A percentile compares a stretch with the other conserved stretches of the same genome.
phyloP scores from a whole-genome alignment of 495 filamentous ascomycete genomes.

The Amniculicola lignicola region DNA sequence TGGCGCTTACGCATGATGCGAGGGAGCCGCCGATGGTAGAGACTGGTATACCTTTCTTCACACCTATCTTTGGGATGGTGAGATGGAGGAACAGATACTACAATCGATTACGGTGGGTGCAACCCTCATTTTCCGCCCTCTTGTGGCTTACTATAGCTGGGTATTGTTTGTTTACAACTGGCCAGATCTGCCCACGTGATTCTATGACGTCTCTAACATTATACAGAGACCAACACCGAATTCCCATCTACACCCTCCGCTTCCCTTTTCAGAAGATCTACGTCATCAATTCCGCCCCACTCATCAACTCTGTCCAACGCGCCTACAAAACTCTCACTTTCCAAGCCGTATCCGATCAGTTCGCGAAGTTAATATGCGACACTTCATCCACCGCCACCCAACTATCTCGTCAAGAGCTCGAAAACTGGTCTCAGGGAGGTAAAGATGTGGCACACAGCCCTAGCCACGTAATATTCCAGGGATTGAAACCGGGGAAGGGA shows the following conservation, averaged over 20 bases:
- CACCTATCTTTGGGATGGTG: not conserved
- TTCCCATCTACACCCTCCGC: conserved; percentile 40
- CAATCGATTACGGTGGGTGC: not conserved
- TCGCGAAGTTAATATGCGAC: conserved; percentile 33
- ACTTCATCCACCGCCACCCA: too few species aligned
- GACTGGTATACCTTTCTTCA: not conserved
- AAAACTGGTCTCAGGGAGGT: too few species aligned
- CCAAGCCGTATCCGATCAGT: conserved; percentile 40
- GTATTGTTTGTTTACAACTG: not conserved
- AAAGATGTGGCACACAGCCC: conserved; percentile 22
- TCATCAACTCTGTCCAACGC: conserved; percentile 40
- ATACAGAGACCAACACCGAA: not conserved
- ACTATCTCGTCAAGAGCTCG: too few species aligned
- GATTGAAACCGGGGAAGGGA: conserved; percentile 19
- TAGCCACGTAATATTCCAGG: not conserved
- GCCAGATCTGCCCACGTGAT: not conserved
- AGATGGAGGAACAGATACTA: not conserved
- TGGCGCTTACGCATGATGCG: not conserved
- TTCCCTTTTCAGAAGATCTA: conserved; percentile 42
- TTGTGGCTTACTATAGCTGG: not conserved
- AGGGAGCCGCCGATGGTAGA: not conserved
- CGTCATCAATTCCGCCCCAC: conserved; percentile 36
- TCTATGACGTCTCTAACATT: not conserved
- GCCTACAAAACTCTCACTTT: conserved; percentile 40
- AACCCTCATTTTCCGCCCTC: not conserved